Percentiles rank a stretch among this genome's conserved stretches.
Conservation (phyloP, 2,329 filamentous ascomycete species). For the Colletotrichum echinochloae region DNA sequence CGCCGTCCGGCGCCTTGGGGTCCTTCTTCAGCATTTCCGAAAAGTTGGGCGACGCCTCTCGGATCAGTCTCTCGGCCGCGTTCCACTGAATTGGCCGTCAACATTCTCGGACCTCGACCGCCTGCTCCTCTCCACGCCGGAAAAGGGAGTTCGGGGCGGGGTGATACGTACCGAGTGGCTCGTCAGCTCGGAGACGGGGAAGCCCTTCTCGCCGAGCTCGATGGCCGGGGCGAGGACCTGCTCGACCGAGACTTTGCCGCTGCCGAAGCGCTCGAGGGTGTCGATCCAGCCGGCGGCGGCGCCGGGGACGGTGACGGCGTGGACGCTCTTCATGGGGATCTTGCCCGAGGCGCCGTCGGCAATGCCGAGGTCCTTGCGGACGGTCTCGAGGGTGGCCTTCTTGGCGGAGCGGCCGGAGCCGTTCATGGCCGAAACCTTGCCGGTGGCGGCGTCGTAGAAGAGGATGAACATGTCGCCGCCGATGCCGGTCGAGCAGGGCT, state of each 20-base stretch:
- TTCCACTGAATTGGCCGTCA: conserved; percentile 72
- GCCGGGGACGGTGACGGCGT: conserved; percentile 88
- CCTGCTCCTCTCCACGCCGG: no score
- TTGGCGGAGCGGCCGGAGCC: conserved; percentile 87
- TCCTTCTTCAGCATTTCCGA: conserved; percentile 89
- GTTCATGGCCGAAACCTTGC: conserved; percentile 87
- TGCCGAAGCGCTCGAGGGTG: conserved; percentile 87
- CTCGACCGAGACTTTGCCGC: conserved; percentile 81
- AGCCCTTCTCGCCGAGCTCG: conserved; percentile 86
- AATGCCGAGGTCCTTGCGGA: conserved; percentile 77
- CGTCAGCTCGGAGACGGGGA: conserved; percentile 86
- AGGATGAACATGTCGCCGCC: conserved; percentile 98
- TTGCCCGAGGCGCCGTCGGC: conserved; percentile 64
- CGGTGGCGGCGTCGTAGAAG: conserved; percentile 86
- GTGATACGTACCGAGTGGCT: conserved; percentile 71
- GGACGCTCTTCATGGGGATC: conserved; percentile 82
- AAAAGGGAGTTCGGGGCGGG: background rate
- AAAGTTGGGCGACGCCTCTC: conserved; percentile 84
- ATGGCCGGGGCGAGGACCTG: conserved; percentile 88
- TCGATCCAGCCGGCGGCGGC: conserved; percentile 96
- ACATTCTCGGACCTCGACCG: background rate
- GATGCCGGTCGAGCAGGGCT: conserved; percentile 93
- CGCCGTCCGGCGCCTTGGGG: conserved; percentile 73
- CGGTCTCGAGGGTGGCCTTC: conserved; percentile 75
- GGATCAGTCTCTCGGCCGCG: conserved; percentile 70